A percentile compares a stretch with the other conserved stretches of the same genome.
These are phyloP conservation scores for Umbelopsis ramanniana DNA, from an alignment of 192 early-diverging fungal genomes.

Conservation along the genomic window DNA sequence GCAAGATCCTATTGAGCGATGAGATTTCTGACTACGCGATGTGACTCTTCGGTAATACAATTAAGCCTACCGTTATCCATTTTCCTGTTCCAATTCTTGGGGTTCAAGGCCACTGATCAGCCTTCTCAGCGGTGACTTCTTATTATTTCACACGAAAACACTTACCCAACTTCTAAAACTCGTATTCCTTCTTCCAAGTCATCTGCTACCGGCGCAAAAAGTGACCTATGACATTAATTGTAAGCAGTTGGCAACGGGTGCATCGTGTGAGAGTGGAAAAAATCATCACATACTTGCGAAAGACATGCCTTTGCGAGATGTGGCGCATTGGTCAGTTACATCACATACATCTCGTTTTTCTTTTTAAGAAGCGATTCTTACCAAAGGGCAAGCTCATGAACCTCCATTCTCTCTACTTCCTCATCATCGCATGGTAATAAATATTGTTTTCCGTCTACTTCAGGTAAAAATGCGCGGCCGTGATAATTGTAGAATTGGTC, in stretches of 20 bases:
- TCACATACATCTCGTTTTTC: not conserved
- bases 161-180: constrained; percentile 35
- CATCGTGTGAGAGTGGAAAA: not conserved
- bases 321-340: not conserved
- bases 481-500: constrained; percentile 13
- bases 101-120: not conserved
- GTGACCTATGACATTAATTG: not conserved
- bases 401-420: constrained; percentile 39
- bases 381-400: constrained; percentile 14
- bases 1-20: constrained; percentile 33
- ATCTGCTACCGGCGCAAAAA: constrained; percentile 34
- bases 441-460: constrained; percentile 15
- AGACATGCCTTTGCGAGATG: not conserved
- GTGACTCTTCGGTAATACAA: not conserved
- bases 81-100: constrained; percentile 37
- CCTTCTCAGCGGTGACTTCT: not conserved
- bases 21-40: not conserved
- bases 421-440: constrained; percentile 42
- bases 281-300: constrained; percentile 1
- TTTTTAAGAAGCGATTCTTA: not conserved
- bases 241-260: not conserved
- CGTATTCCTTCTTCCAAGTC: constrained; percentile 30
- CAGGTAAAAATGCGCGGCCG: constrained; percentile 11
- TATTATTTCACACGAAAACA: not conserved
- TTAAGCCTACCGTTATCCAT: constrained; percentile 36